phyloP scores from a whole-genome alignment of 306 rosid species.

The Sechiopsis laciniata region DNA sequence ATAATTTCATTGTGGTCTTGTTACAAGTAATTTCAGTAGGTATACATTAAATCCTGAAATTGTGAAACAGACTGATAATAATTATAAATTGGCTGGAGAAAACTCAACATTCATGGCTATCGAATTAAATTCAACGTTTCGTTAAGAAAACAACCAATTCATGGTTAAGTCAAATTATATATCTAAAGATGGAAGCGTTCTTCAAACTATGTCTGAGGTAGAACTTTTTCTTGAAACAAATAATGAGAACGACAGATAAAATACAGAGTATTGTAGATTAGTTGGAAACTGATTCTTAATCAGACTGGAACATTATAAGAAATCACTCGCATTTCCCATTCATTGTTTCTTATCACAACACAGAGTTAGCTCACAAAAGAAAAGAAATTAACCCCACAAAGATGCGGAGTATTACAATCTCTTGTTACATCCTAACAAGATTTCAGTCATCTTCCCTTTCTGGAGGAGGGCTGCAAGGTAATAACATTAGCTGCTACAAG shows the following conservation, averaged over 20 bases:
- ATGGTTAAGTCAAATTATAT: not conserved
- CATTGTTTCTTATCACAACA: not conserved
- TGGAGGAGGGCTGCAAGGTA: conserved; percentile 89
- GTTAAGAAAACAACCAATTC: not conserved
- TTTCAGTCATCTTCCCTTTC: conserved; percentile 78
- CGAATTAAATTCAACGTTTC: not conserved
- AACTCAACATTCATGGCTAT: conserved; percentile 1
- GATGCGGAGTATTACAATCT: not conserved
- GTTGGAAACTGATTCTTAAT: conserved; percentile 17
- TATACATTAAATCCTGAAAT: conserved; percentile 6
- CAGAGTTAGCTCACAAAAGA: not conserved
- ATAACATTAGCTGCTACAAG: conserved; percentile 85
- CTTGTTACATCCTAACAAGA: not conserved
- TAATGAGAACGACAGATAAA: not conserved
- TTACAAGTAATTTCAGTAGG: conserved; percentile 11
- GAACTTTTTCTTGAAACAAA: not conserved
- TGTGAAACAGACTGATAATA: not conserved
- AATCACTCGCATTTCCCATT: not conserved
- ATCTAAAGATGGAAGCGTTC: not conserved
- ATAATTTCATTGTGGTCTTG: not conserved
- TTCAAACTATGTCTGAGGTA: not conserved
- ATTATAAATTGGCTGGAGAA: not conserved
- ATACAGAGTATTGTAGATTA: not conserved
- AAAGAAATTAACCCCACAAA: not conserved
- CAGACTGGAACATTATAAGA: not conserved